Base-by-base conservation (phyloP, 2,329 filamentous ascomycete genomes). In the Cadophora sp. region DNA sequence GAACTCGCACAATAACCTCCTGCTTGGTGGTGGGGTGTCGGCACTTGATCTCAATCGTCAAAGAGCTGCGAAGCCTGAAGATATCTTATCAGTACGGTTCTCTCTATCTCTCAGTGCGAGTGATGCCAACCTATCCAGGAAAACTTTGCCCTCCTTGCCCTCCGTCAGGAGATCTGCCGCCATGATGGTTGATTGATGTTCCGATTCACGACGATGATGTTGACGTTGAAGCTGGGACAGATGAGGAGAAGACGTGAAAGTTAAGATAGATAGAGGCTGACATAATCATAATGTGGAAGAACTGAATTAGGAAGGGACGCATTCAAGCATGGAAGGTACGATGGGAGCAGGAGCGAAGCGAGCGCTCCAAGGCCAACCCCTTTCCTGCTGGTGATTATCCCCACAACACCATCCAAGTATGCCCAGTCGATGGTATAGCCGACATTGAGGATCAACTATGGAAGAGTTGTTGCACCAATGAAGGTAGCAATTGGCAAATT, bases 1-100 rank as follows among this genome's bases (percentile, higher is more conserved):
- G 56, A 19, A 59, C 12, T 26, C 56, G 56, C 12, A 59, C 56
- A 40, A 27, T 43, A 4, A 27, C 34, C 12, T 14, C 9, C 9
- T 26, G 4, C 1, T 43, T 22, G 22, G 34, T 19, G 3, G 8
- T 26, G n/a, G n/a, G n/a, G 31, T 43, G 1, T 8, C 0, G 11
- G 34, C 56, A 40, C 31, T 26, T 43, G 34, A 59, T 59, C n/a
- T 59, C 56, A 43, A 59, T 16, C 56, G 27, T 59, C 22, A 37
- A 11, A 2, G 56, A 59, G 34, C 56, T 43, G 22, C 56, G 22
- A 9, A 59, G 34, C 22, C 56, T 43, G 12, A 4, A 27, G 11
- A 27, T 8, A 14, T 6, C n/a, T 24, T 7, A 22, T 40, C 12
- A 59, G 31, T 16, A 26, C 34, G 4, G 27, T 27, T 27, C 31